Percentiles rank a stretch among this genome's conserved stretches.
Evolutionary conservation across 805 yeast species (phyloP).

Genomic region (Metschnikowia noctiluminum): DNA sequence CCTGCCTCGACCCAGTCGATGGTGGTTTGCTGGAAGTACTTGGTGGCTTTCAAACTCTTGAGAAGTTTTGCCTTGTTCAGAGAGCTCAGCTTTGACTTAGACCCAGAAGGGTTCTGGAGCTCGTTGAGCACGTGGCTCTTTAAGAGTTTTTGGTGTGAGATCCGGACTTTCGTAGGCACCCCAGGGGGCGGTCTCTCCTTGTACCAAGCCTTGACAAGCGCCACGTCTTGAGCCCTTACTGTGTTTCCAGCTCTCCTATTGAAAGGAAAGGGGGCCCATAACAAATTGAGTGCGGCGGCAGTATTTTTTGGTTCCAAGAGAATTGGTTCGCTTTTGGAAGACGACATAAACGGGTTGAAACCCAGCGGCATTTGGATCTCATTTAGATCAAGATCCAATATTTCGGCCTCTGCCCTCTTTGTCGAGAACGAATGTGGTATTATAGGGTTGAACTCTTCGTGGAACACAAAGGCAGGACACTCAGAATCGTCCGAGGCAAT

Average conservation of each 20-base stretch:
- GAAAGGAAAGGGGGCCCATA: conserved; percentile 84
- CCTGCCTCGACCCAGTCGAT: conserved; percentile 99
- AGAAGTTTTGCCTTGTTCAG: conserved; percentile 57
- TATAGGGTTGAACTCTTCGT: conserved; percentile 56
- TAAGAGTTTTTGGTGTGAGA: conserved; percentile 86
- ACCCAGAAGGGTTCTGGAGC: conserved; percentile 46
- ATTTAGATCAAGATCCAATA: conserved; percentile 13
- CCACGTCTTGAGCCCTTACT: conserved; percentile 85
- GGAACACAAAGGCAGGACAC: conserved; percentile 53
- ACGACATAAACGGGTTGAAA: conserved; percentile 50
- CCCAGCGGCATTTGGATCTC: conserved; percentile 34
- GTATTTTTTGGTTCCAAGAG: conserved; percentile 42
- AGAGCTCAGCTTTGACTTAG: conserved; percentile 31
- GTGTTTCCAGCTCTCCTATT: conserved; percentile 68
- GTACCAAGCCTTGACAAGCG: conserved; percentile 81
- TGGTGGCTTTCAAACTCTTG: conserved; percentile 68
- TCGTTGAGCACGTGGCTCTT: conserved; percentile 72
- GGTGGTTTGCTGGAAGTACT: conserved; percentile 85
- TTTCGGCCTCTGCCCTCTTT: conserved; percentile 25
- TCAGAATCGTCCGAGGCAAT: background rate
- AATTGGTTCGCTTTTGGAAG: background rate
- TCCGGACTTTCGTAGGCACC: conserved; percentile 71
- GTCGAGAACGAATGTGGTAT: conserved; percentile 17
- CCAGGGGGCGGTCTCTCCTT: conserved; percentile 59
- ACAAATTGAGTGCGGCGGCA: conserved; percentile 55